A percentile compares a stretch with the other conserved stretches of the same genome.
Evolutionary conservation across 2,329 filamentous ascomycete species (phyloP).

Genomic region (Paramyrothecium roridum): DNA sequence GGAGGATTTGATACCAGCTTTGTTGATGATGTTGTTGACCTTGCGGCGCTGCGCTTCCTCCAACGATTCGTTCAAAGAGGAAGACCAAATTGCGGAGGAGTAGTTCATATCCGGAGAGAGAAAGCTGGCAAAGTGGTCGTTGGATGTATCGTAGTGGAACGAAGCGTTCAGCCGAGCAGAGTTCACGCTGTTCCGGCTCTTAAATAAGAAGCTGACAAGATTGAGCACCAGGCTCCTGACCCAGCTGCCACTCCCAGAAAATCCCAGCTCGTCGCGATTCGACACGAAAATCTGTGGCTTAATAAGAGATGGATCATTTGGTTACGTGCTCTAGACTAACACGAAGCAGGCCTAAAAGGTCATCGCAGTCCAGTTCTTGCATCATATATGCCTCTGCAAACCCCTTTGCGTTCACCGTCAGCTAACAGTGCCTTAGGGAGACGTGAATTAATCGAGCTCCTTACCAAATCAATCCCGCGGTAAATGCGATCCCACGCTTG

Average conservation of each 20-base stretch:
- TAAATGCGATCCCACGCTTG: conserved; percentile 7
- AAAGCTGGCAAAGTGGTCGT: conserved; percentile 8
- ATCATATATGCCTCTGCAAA: conserved; percentile 10
- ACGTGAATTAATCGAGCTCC: not conserved
- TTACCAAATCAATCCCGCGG: conserved; percentile 8
- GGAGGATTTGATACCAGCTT: conserved; percentile 57
- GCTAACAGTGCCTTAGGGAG: no score
- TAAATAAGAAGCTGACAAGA: not conserved
- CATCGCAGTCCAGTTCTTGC: conserved; percentile 8
- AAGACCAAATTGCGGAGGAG: conserved; percentile 10
- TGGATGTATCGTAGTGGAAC: conserved; percentile 11
- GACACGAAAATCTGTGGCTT: conserved; percentile 4
- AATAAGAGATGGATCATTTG: not conserved
- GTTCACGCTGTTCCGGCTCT: conserved; percentile 1
- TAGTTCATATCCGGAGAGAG: conserved; percentile 11
- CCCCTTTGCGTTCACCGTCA: conserved; percentile 2
- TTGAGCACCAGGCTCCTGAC: conserved; percentile 3
- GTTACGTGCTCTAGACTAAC: not conserved
- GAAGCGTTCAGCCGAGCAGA: conserved; percentile 5
- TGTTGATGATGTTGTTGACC: conserved; percentile 62
- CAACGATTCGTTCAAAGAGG: conserved; percentile 48
- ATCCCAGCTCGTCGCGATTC: conserved; percentile 2
- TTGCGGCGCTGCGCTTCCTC: conserved; percentile 67
- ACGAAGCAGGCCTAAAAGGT: conserved; percentile 6
- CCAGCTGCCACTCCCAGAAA: conserved; percentile 1